Evolutionary conservation across 2,329 filamentous ascomycete genomes (phyloP).

Genomic region (Colletotrichum tanaceti): DNA sequence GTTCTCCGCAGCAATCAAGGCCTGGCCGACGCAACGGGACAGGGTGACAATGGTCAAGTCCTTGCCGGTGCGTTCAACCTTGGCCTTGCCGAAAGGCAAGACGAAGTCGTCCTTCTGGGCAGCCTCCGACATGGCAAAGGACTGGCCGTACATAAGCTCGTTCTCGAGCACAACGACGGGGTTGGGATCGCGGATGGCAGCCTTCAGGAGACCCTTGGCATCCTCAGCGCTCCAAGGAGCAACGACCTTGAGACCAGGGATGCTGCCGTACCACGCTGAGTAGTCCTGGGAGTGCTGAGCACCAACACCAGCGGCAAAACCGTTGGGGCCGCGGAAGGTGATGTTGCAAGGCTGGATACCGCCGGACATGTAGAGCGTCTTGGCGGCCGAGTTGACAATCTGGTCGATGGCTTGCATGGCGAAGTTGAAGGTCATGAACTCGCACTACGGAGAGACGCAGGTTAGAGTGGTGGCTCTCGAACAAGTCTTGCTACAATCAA

Average conservation of each 20-base stretch:
- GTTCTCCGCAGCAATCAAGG: conserved; percentile 85
- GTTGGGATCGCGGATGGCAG: conserved; percentile 97
- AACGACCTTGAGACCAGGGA: conserved; percentile 97
- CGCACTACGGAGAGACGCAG: conserved; percentile 70
- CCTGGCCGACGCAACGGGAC: conserved; percentile 95
- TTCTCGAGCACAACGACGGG: conserved; percentile 93
- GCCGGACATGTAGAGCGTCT: conserved; percentile 99
- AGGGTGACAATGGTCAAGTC: conserved; percentile 95
- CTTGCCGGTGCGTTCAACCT: conserved; percentile 96
- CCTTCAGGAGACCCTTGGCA: conserved; percentile 97
- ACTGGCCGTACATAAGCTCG: conserved; percentile 90
- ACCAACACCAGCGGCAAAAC: conserved; percentile 93
- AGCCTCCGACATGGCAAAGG: conserved; percentile 97
- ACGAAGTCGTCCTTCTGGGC: conserved; percentile 98
- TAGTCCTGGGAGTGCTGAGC: conserved; percentile 99
- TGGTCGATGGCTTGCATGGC: conserved; percentile 99
- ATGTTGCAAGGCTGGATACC: conserved; percentile 99
- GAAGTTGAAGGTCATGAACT: conserved; percentile 99
- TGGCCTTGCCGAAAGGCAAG: conserved; percentile 97
- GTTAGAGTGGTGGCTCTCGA: conserved; percentile 14
- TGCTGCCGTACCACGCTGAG: conserved; percentile 98
- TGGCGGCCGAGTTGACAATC: conserved; percentile 98
- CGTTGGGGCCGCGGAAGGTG: conserved; percentile 99
- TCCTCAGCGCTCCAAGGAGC: conserved; percentile 97
- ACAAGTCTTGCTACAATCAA: neutral